Conservation (phyloP, 371 early-diverging fungal genomes). For the Rhizopus delemar region DNA sequence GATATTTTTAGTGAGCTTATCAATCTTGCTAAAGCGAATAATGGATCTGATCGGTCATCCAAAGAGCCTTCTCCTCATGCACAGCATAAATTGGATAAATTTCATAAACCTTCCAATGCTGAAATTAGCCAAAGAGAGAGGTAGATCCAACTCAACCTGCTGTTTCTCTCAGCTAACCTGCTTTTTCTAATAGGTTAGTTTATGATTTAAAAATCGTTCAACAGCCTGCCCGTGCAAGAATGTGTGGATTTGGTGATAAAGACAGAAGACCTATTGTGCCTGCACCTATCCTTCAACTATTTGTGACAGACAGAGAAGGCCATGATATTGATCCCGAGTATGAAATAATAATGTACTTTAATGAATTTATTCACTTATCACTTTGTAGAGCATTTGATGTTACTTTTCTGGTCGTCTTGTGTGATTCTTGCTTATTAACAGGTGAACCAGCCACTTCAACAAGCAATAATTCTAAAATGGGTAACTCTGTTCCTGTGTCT, state of each 20-base stretch:
- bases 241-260: conserved; percentile 85
- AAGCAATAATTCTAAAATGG: conserved; percentile 30
- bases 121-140: neutral
- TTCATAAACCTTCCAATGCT: neutral
- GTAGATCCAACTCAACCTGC: neutral
- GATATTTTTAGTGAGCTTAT: conserved; percentile 28
- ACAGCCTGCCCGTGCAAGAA: conserved; percentile 78
- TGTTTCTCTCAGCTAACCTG: neutral
- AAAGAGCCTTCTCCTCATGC: neutral
- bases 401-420: conserved; percentile 61
- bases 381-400: conserved; percentile 51
- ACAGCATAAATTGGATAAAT: neutral
- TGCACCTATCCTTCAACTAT: conserved; percentile 56
- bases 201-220: conserved; percentile 52
- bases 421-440: conserved; percentile 60
- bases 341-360: neutral
- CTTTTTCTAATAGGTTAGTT: neutral
- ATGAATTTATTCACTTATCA: neutral
- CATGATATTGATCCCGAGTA: conserved; percentile 42
- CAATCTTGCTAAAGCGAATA: conserved; percentile 14
- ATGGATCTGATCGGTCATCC: neutral
- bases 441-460: conserved; percentile 40
- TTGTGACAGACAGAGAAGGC: conserved; percentile 32
- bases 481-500: conserved; percentile 10
- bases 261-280: conserved; percentile 64